phyloP scores from a whole-genome alignment of 148 eudicot species.

The Polygonum maritimum region DNA sequence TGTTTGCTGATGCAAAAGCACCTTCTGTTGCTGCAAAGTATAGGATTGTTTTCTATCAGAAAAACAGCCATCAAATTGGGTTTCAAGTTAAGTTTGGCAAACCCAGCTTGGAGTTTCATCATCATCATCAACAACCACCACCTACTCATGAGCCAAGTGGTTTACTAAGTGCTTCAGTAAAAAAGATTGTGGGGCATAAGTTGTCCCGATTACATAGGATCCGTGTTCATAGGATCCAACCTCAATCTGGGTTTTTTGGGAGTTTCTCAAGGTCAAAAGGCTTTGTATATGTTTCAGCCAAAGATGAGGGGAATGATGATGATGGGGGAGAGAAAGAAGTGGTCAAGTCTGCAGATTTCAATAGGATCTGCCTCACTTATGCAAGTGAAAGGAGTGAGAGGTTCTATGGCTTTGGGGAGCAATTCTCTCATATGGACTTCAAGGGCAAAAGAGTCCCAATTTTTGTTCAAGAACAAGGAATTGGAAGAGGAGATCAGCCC shows the following conservation, averaged over 20 bases:
- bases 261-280: slow-evolving; percentile 26
- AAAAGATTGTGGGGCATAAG: slow-evolving; percentile 17
- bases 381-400: slow-evolving; percentile 69
- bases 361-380: slow-evolving; percentile 66
- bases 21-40: slow-evolving; percentile 38
- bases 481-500: slow-evolving; percentile 99
- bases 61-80: slow-evolving; percentile 54
- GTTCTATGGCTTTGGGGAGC: slow-evolving; percentile 94
- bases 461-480: slow-evolving; percentile 96
- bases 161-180: slow-evolving; percentile 19
- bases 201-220: slow-evolving; percentile 23
- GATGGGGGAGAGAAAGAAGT: slow-evolving; percentile 17
- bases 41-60: slow-evolving; percentile 69
- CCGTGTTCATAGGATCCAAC: slow-evolving; percentile 2
- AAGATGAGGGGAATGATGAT: slow-evolving; percentile 26
- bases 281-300: slow-evolving; percentile 24
- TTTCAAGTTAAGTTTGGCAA: slow-evolving; percentile 66
- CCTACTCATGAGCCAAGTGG: not conserved
- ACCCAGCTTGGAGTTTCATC: slow-evolving; percentile 26
- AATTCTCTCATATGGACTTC: slow-evolving; percentile 89
- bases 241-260: slow-evolving; percentile 21
- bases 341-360: slow-evolving; percentile 26
- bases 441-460: slow-evolving; percentile 95
- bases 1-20: slow-evolving; percentile 16
- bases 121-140: slow-evolving; percentile 8